These are phyloP conservation scores for Fragosphaeria purpurea DNA, from an alignment of 2,329 filamentous ascomycete species.

Conservation along the genomic window DNA sequence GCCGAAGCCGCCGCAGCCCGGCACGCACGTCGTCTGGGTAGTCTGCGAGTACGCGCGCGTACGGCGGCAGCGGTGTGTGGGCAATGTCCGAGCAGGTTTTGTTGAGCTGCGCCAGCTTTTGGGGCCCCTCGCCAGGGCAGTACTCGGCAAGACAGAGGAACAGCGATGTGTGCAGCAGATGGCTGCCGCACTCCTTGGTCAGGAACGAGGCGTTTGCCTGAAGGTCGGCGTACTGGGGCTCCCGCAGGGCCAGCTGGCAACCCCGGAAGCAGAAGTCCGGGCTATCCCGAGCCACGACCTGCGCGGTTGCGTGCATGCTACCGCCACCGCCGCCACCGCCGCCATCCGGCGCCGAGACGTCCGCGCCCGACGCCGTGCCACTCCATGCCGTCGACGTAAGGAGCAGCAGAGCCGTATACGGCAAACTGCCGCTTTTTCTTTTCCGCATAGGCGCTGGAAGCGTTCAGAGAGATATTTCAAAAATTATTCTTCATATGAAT, in stretches of 20 bases:
- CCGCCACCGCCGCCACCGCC: too few relatives aligned
- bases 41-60: conserved; percentile 20
- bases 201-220: neutral
- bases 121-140: conserved; percentile 17
- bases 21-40: conserved; percentile 26
- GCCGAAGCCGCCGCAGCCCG: conserved; percentile 19
- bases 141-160: conserved; percentile 28
- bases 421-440: too few relatives aligned
- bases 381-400: too few relatives aligned
- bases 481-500: neutral
- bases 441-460: too few relatives aligned
- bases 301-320: too few relatives aligned
- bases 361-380: too few relatives aligned
- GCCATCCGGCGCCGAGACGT: too few relatives aligned
- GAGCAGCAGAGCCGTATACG: too few relatives aligned
- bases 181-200: conserved; percentile 7
- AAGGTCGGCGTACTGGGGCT: conserved; percentile 3
- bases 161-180: conserved; percentile 13
- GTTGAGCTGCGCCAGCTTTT: conserved; percentile 21
- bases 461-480: too few relatives aligned
- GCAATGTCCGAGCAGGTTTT: conserved; percentile 22
- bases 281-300: neutral
- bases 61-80: conserved; percentile 22
- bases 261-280: neutral
- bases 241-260: conserved; percentile 8